These are phyloP conservation scores for Tephrocybe rancida DNA, from an alignment of 768 basidiomycete genomes.

Conservation along the genomic window DNA sequence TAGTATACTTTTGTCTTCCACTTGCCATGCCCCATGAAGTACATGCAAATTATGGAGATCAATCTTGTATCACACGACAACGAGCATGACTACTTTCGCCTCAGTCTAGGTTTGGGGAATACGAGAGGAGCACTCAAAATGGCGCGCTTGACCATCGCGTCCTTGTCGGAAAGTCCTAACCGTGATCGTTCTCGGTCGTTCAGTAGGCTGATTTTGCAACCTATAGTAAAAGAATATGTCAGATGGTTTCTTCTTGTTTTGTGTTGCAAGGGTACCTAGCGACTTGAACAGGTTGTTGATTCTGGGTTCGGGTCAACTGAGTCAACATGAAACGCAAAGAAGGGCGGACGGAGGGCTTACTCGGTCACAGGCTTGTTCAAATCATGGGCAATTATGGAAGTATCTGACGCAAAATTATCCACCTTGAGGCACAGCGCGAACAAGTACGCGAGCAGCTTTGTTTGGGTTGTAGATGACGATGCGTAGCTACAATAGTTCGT, in stretches of 20 bases:
- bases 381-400: constrained; percentile 70
- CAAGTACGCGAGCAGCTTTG: constrained; percentile 74
- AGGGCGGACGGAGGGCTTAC: constrained; percentile 45
- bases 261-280: constrained; percentile 48
- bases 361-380: constrained; percentile 62
- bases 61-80: background rate
- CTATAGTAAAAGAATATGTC: constrained; percentile 34
- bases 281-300: constrained; percentile 76
- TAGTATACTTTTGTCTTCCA: no score
- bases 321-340: background rate
- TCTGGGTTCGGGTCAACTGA: constrained; percentile 22
- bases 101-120: constrained; percentile 70
- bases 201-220: constrained; percentile 71
- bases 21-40: background rate
- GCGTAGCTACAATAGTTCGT: constrained; percentile 37
- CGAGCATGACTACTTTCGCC: constrained; percentile 29
- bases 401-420: constrained; percentile 78
- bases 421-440: constrained; percentile 80
- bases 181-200: constrained; percentile 64
- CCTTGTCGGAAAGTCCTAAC: constrained; percentile 66
- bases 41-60: background rate
- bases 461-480: constrained; percentile 69
- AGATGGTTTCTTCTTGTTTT: background rate
- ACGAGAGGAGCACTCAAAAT: constrained; percentile 73
- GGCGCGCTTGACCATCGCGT: constrained; percentile 69